These are phyloP conservation scores for Blakeslea trispora DNA, from an alignment of 371 early-diverging fungal genomes.

Conservation along the genomic window DNA sequence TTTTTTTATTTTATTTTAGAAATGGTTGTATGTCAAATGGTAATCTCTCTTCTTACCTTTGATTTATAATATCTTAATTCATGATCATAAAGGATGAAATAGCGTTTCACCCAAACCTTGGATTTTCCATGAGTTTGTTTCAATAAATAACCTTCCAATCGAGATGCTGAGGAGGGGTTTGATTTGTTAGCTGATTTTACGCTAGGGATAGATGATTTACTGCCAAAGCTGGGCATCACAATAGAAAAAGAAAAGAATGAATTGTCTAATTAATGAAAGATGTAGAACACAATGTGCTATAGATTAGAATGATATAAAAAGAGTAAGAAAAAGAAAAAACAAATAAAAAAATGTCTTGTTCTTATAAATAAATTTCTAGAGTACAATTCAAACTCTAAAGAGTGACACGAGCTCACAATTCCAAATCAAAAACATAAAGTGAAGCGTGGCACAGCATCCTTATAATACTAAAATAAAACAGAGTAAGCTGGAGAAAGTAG, in stretches of 20 bases:
- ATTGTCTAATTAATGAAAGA: not conserved
- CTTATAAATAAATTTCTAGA: not conserved
- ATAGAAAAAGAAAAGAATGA: not conserved
- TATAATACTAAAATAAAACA: too few species aligned
- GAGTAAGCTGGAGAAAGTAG: not conserved
- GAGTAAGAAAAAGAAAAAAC: not conserved
- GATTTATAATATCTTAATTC: conserved; percentile 20
- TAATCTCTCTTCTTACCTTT: too few species aligned
- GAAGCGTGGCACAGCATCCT: too few species aligned
- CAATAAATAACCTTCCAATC: conserved; percentile 35
- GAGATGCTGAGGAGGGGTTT: conserved; percentile 8
- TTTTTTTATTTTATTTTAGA: too few species aligned
- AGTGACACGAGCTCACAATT: too few species aligned
- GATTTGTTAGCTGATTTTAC: conserved; percentile 18
- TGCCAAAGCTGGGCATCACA: not conserved
- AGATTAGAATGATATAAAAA: not conserved
- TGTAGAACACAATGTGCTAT: not conserved
- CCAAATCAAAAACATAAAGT: too few species aligned
- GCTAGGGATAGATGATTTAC: conserved; percentile 11
- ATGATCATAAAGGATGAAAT: conserved; percentile 22
- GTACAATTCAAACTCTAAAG: too few species aligned
- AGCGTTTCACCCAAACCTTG: conserved; percentile 25
- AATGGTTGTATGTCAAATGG: too few species aligned
- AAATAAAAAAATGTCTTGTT: not conserved
- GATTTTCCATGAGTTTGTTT: conserved; percentile 48